Base-by-base conservation (phyloP, 2,329 filamentous ascomycete species). In the Chlorencoelia australis region DNA sequence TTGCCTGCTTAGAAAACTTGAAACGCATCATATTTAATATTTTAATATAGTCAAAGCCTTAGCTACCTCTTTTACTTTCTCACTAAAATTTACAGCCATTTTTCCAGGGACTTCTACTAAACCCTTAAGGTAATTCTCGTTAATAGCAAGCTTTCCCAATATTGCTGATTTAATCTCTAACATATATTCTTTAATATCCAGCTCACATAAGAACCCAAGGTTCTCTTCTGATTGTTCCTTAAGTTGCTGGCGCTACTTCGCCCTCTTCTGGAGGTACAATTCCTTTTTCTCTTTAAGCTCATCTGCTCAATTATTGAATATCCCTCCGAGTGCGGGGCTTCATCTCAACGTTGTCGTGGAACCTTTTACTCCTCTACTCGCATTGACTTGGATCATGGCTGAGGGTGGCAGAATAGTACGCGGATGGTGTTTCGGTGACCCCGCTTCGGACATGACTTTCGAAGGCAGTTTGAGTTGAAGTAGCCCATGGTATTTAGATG, bases 101-200 rank as follows among this genome's bases (percentile, higher is more conserved):
- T 21, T 2, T 36, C 26, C 19, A 22, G n/a, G 33, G 25, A 36
- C 25, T 24, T 36, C 15, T 36, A 36, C 17, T 13, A 36, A 36
- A 6, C 16, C 33, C 17, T 36, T 30, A 14, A 36, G 14, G 26
- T 36, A 26, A 30, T 30, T 36, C 19, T 36, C 18, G 18, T 36
- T 13, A 30, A 9, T n/a, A 36, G 13, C 18, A 29, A 36, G 25
- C 24, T 30, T 36, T 36, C 16, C 26, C 30, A 30, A 28, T 38
- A 38, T 31, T 10, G 31, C 14, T 33, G 10, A 38, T 33, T 38
- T 13, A 6, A 38, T 38, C 22, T 38, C 17, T 33, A 38, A 33
- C 16, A 38, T 38, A 14, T 13, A 38, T 33, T 38, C 35, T 33
- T 33, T 38, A 24, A 38, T n/a, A 38, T 38, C 16, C 11, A 38